Percentiles rank a stretch among this genome's conserved stretches.
These are phyloP conservation scores for Penicillium mononematosum DNA, from an alignment of 495 filamentous ascomycete genomes.

Conservation along the genomic window DNA sequence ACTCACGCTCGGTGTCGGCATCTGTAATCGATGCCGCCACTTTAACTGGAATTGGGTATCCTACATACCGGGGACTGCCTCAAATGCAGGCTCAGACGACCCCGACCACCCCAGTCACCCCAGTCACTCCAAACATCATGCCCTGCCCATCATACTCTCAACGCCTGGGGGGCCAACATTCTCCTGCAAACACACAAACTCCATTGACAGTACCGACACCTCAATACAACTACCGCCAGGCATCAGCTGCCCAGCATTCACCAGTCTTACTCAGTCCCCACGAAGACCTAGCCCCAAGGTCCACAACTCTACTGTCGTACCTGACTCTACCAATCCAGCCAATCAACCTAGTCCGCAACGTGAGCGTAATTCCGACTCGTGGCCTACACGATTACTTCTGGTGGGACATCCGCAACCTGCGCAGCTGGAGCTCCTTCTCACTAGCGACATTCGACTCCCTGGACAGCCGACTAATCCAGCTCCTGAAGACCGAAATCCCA, in stretches of 20 bases:
- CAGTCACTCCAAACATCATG: slow-evolving; percentile 41
- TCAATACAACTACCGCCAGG: slow-evolving; percentile 45
- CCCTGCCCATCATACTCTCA: slow-evolving; percentile 40
- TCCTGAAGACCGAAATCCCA: slow-evolving; percentile 71
- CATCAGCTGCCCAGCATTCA: slow-evolving; percentile 46
- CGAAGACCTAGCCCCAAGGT: slow-evolving; percentile 40
- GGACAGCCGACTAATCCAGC: slow-evolving; percentile 60
- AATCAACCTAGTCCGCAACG: slow-evolving; percentile 75
- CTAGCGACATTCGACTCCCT: slow-evolving; percentile 69
- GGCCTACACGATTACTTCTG: slow-evolving; percentile 79
- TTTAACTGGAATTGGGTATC: slow-evolving; percentile 70
- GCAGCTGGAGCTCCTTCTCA: slow-evolving; percentile 76
- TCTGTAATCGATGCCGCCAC: slow-evolving; percentile 66
- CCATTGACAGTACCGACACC: slow-evolving; percentile 39
- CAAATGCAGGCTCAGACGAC: slow-evolving; percentile 42
- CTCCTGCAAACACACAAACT: slow-evolving; percentile 34
- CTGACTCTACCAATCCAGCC: slow-evolving; percentile 76
- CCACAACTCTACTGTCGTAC: slow-evolving; percentile 73
- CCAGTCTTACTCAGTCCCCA: slow-evolving; percentile 43
- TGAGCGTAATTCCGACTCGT: slow-evolving; percentile 67
- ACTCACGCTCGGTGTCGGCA: slow-evolving; percentile 63
- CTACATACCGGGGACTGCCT: slow-evolving; percentile 72
- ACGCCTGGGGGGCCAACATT: slow-evolving; percentile 21
- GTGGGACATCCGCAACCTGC: slow-evolving; percentile 90
- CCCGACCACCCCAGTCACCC: slow-evolving; percentile 48